Base-by-base conservation (phyloP, 2,329 filamentous ascomycete genomes). In the Aspergillus glaucus region DNA sequence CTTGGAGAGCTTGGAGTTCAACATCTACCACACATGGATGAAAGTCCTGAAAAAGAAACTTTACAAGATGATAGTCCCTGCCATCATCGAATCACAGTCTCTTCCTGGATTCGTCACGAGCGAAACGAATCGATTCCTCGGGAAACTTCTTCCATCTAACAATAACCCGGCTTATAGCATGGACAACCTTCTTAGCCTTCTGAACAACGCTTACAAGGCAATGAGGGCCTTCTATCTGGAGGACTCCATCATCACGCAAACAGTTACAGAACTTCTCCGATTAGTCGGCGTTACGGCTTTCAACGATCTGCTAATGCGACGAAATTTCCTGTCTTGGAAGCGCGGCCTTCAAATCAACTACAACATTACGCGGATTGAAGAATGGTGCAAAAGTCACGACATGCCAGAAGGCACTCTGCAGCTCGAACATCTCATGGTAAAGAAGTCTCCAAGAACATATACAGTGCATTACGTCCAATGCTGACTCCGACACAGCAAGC, bases 11-110 rank as follows among this genome's bases (percentile, higher is more conserved):
- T 79, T 98, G 55, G 93, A 98, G 74, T 98, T 98, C 78, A 98
- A 98, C 77, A 98, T 98, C 62, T 98, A 98, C 73, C 93, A 98
- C 74, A 98, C 93, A 22, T 98, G 93, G 93, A 98, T 98, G 93
- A 98, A 98, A 79, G 88, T 96, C 49, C 76, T 98, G 64, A 98
- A 98, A 81, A 96, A 96, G 83, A 95, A 95, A 76, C 80, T 98
- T 55, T 89, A 94, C 63, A 97, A 97, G 81, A 98, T 98, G 93
- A 94, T 98, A 64, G 95, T 98, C 46, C 93, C 93, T 1, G 93
- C 93, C 48, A 98, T 98, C 68, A 98, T 98, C 64, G 93, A 98
- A 71, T 97, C 92, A 43, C 93, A 98, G 71, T 97, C 93, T 21
- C 83, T 98, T 53, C 93, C 93, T 45, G 93, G 93, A 59, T 98